phyloP scores from a whole-genome alignment of 805 yeast genomes.

The Wickerhamomyces canadensis region DNA sequence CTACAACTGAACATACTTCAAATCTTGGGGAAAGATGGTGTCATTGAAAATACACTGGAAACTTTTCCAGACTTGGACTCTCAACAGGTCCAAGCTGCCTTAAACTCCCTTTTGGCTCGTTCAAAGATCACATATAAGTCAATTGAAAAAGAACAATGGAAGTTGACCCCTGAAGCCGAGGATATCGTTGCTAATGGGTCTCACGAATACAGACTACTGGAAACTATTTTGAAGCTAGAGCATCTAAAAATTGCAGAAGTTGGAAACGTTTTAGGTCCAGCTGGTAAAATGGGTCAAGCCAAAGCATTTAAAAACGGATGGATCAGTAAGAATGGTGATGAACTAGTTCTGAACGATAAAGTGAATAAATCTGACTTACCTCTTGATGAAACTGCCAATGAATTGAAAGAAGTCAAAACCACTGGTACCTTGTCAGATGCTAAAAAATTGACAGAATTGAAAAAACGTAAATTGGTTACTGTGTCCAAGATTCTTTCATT shows the following conservation, averaged over 20 bases:
- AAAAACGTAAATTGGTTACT: conserved; percentile 83
- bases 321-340: conserved; percentile 85
- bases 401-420: conserved; percentile 49
- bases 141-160: conserved; percentile 71
- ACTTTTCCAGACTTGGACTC: conserved; percentile 64
- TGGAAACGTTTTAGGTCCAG: conserved; percentile 63
- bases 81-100: conserved; percentile 69
- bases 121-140: conserved; percentile 71
- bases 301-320: conserved; percentile 97
- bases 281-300: conserved; percentile 92
- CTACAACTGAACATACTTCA: conserved; percentile 59
- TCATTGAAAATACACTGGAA: conserved; percentile 62
- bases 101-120: conserved; percentile 81
- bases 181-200: conserved; percentile 79
- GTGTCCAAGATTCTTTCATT: conserved; percentile 72
- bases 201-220: conserved; percentile 80
- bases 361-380: conserved; percentile 45
- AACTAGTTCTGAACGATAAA: conserved; percentile 52
- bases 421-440: conserved; percentile 54
- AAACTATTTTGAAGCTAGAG: conserved; percentile 67
- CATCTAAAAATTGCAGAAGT: conserved; percentile 81
- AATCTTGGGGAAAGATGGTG: conserved; percentile 54
- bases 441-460: conserved; percentile 75
- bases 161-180: conserved; percentile 73
- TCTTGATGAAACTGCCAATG: conserved; percentile 59